Evolutionary conservation across 345 rosid genomes (phyloP).

Genomic region (Aquilaria malaccensis): DNA sequence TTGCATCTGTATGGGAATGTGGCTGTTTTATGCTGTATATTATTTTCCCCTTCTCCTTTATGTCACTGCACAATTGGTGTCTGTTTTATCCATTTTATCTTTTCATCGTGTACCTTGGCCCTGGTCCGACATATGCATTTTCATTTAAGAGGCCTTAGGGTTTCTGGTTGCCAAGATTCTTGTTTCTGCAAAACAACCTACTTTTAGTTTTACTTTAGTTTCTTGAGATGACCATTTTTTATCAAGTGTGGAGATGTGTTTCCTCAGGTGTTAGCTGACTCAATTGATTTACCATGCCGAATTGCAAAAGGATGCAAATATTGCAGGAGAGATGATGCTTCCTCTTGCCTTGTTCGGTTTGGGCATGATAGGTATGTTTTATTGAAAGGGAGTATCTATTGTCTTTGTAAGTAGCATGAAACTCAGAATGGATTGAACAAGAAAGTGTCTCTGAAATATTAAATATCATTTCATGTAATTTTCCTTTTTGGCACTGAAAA

Average conservation of each 20-base stretch:
- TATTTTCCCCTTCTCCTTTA: no score
- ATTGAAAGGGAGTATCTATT: no score
- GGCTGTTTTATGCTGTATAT: no score
- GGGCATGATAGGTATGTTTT: constrained; percentile 74
- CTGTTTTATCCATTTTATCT: no score
- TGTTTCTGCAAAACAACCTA: neutral
- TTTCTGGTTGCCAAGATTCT: neutral
- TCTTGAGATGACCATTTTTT: neutral
- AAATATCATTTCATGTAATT: no score
- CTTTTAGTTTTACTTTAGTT: neutral
- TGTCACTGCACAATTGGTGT: no score
- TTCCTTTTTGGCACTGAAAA: no score
- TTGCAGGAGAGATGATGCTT: constrained; percentile 78
- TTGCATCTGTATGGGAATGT: no score
- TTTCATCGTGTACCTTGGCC: no score
- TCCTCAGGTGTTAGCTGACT: constrained; percentile 84
- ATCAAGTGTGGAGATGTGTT: constrained; percentile 13
- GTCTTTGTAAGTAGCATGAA: no score
- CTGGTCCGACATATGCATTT: neutral
- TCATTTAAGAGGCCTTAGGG: neutral
- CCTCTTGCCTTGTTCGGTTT: constrained; percentile 96
- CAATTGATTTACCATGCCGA: constrained; percentile 94
- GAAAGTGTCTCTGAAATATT: no score
- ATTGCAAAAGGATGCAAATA: constrained; percentile 96
- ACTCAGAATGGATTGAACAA: no score